Evolutionary conservation across 2,329 filamentous ascomycete species (phyloP).

Genomic region (Colletotrichum sp.): DNA sequence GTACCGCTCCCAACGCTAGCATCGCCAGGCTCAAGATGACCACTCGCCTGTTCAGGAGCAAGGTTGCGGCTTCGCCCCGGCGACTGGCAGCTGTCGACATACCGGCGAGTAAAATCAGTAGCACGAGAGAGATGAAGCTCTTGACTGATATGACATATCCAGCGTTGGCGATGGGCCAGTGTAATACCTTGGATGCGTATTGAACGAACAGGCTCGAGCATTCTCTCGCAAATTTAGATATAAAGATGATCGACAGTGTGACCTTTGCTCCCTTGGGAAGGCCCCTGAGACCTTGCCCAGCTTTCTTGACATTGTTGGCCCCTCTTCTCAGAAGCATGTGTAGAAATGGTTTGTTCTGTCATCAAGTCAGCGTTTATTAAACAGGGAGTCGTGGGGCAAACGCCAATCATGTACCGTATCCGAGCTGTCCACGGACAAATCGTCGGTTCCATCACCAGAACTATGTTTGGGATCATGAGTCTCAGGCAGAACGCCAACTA

Average conservation of each 20-base stretch:
- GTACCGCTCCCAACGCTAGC: not conserved
- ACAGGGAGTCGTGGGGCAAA: not conserved
- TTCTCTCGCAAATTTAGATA: not conserved
- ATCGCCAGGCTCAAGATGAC: not conserved
- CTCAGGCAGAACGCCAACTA: not conserved
- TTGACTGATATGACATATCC: not conserved
- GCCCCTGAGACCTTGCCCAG: not conserved
- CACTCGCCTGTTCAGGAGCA: not conserved
- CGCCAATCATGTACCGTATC: not conserved
- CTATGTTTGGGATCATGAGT: not conserved
- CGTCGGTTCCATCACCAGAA: not conserved
- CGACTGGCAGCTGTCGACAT: not conserved
- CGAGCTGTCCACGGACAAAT: not conserved
- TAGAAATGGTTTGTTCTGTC: not conserved
- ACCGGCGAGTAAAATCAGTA: not conserved
- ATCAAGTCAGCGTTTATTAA: not conserved
- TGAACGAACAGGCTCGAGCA: not conserved
- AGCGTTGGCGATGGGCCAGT: not conserved
- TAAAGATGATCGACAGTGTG: not conserved
- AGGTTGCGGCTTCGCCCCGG: not conserved
- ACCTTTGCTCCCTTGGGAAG: not conserved
- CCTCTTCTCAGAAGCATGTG: not conserved
- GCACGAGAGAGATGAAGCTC: not conserved
- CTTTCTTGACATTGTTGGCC: not conserved
- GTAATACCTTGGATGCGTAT: not conserved